Conservation (phyloP, 129 eudicot species). For the Daucus carota region DH1_v3.0 NC_030382.2:10860001-10860500, state of each 20-base stretch:
- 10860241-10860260: not conserved
- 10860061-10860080: too few relatives aligned
- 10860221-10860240: not conserved
- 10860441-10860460: not conserved
- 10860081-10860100: not conserved
- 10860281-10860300: not conserved
- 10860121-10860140: not conserved
- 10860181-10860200: not conserved
- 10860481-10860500: too few relatives aligned
- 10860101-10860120: not conserved
- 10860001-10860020: not conserved
- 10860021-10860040: not conserved
- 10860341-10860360: slow-evolving; percentile 3
- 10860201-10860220: not conserved
- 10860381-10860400: slow-evolving; percentile 18
- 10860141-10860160: not conserved
- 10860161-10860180: not conserved
- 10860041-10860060: too few relatives aligned
- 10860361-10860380: slow-evolving; percentile 19
- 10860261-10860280: not conserved
- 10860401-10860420: slow-evolving; percentile 12
- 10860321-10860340: not conserved
- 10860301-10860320: not conserved
- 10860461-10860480: too few relatives aligned
- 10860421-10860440: slow-evolving; percentile 16